A percentile compares a stretch with the other conserved stretches of the same genome.
Conservation (phyloP, 2,329 filamentous ascomycete genomes). For the Verticillium alfalfae region DNA sequence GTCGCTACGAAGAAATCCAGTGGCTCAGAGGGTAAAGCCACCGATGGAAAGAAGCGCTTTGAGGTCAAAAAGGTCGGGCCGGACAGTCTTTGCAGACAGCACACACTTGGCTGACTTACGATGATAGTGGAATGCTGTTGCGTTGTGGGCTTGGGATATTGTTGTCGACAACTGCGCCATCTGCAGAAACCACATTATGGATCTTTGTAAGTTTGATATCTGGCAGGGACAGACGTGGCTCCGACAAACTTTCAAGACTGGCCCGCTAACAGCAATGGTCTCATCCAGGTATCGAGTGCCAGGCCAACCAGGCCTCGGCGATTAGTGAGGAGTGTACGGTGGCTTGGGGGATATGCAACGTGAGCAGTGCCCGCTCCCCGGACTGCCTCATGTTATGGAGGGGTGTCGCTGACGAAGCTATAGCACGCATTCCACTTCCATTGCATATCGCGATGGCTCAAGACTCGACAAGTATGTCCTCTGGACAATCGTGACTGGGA, state of each 20-base stretch:
- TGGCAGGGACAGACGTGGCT: not conserved
- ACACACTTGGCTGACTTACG: constrained; percentile 8
- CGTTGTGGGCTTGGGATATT: constrained; percentile 98
- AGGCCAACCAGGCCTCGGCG: constrained; percentile 95
- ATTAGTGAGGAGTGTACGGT: constrained; percentile 98
- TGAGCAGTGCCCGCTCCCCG: constrained; percentile 40
- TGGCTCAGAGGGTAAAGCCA: constrained; percentile 40
- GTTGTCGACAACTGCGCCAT: constrained; percentile 99
- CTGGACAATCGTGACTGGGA: constrained; percentile 99
- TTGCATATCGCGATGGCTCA: constrained; percentile 98
- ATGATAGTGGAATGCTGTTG: constrained; percentile 90
- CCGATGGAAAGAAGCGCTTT: constrained; percentile 85
- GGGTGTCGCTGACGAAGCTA: constrained; percentile 24
- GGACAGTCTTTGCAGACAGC: not conserved
- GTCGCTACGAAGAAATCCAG: constrained; percentile 49
- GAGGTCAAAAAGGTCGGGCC: constrained; percentile 89
- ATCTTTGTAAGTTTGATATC: constrained; percentile 66
- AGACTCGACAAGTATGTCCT: constrained; percentile 97
- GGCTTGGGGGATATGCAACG: constrained; percentile 98
- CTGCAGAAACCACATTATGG: constrained; percentile 99
- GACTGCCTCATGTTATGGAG: not conserved
- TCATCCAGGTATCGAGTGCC: constrained; percentile 80
- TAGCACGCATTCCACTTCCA: constrained; percentile 99
- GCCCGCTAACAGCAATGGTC: not conserved
- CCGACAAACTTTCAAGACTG: too few species aligned